Conservation (phyloP, 305 asterid genomes). For the Caryopteris hybrid region DNA sequence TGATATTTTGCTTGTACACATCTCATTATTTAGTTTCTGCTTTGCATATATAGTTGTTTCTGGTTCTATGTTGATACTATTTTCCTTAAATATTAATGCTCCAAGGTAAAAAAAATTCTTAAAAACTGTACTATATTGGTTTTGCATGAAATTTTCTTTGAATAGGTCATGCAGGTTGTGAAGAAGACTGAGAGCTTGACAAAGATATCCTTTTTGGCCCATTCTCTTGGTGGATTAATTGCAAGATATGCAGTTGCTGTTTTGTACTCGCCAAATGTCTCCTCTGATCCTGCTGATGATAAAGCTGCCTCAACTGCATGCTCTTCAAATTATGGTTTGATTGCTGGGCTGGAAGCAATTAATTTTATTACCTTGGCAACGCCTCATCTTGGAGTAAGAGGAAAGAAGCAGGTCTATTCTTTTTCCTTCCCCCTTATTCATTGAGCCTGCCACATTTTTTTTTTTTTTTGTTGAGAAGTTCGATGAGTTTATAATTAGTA, state of each 20-base stretch:
- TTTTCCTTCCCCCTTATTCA: not conserved
- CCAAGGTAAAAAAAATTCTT: no score
- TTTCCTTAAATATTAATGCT: not conserved
- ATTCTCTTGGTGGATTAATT: conserved; percentile 97
- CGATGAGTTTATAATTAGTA: not conserved
- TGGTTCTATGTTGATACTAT: not conserved
- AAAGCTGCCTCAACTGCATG: conserved; percentile 25
- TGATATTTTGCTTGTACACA: not conserved
- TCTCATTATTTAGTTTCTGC: conserved; percentile 6
- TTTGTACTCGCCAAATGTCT: conserved; percentile 41
- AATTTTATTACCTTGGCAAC: conserved; percentile 95
- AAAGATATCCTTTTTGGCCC: conserved; percentile 89
- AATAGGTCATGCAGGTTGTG: conserved; percentile 76
- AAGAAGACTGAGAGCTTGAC: conserved; percentile 55
- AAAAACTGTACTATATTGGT: not conserved
- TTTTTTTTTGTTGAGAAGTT: not conserved
- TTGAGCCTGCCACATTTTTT: not conserved
- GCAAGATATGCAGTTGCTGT: conserved; percentile 88
- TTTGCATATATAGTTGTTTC: not conserved
- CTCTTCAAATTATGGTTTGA: conserved; percentile 40
- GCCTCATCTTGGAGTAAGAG: conserved; percentile 99
- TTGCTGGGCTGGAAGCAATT: conserved; percentile 92
- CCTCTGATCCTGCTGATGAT: conserved; percentile 23
- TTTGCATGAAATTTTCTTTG: conserved; percentile 10
- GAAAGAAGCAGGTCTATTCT: conserved; percentile 83